Evolutionary conservation across 2,329 filamentous ascomycete genomes (phyloP).

Genomic region (Achaetomium macrosporum): DNA sequence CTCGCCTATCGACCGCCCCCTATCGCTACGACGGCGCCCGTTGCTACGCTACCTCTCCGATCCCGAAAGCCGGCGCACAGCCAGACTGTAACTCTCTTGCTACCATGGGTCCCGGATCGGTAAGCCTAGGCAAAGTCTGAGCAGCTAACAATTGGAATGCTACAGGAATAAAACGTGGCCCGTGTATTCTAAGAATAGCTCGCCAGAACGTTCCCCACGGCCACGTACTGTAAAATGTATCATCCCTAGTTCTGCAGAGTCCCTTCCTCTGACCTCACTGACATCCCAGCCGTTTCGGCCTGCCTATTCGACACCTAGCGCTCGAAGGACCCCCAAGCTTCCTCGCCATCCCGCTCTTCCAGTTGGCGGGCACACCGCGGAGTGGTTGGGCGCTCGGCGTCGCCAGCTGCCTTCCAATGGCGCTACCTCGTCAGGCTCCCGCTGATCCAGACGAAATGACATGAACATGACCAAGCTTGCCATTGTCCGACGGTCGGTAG

Average conservation of each 20-base stretch:
- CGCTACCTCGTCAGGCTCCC: conserved; percentile 6
- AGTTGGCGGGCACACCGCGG: conserved; percentile 18
- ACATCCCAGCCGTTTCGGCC: conserved; percentile 14
- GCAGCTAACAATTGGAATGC: conserved; percentile 27
- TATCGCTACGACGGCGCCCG: conserved; percentile 8
- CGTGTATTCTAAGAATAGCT: conserved; percentile 31
- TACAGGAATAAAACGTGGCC: conserved; percentile 29
- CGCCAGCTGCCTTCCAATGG: conserved; percentile 21
- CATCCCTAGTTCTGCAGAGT: conserved; percentile 18
- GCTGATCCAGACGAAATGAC: conserved; percentile 20
- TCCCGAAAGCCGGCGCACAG: conserved; percentile 25
- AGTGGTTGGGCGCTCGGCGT: conserved; percentile 7
- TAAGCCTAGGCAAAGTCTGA: conserved; percentile 23
- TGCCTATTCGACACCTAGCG: conserved; percentile 18
- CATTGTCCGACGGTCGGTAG: conserved; percentile 17
- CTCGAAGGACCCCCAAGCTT: conserved; percentile 20
- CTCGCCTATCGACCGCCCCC: conserved; percentile 18
- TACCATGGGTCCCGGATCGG: conserved; percentile 28
- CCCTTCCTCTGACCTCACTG: conserved; percentile 22
- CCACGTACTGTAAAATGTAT: conserved; percentile 18
- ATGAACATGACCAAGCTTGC: conserved; percentile 27
- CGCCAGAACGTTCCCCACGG: conserved; percentile 14
- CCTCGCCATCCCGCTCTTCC: conserved; percentile 13
- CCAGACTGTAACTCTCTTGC: conserved; percentile 26
- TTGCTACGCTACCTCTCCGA: conserved; percentile 18